Base-by-base conservation (phyloP, 1,284 basidiomycete genomes). In the Cutaneotrichosporon cyanovorans region DNA sequence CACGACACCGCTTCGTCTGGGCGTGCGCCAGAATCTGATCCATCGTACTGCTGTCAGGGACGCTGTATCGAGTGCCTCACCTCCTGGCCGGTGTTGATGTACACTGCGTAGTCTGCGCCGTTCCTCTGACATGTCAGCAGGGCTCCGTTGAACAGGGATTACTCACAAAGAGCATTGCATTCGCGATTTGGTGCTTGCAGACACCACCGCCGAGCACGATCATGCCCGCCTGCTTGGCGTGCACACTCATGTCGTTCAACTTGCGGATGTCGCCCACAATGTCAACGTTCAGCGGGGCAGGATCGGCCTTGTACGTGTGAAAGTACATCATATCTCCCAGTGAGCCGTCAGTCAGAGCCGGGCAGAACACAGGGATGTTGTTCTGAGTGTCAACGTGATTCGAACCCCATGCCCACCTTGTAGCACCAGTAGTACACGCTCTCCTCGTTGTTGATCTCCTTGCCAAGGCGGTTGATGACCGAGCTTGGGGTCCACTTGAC, bases 311-410 rank as follows among this genome's bases (percentile, higher is more conserved):
- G 77, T 92, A 96, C 5, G 89, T 90, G 74, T 98, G 95, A 69
- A 98, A 98, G 73, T 97, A 98, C 45, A 98, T 84, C 92, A 98
- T 97, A 69, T 99, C 95, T 41, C 93, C 95, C 42, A 99, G 77
- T 0, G 92, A 97, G 14, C 95, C 95, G 63, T 98, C 95, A 10
- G 95, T 99, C 36, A 99, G 75, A 0, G 95, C 95, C 14, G 95
- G 95, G 66, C 95, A 99, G 74, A 97, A 99, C 42, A 98, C 90
- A 4, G 95, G 95, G 46, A 98, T 97, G 59, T 93, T 77, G 72
- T 98, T 97, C 91, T 96, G 71, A 37, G 5, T 7, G 46, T 51
- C 30, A 42, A 43, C 18, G 28, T 19, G 44, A 33, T 6, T 33
- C 14, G 15, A 40, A 11, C 19, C 2, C 3, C 14, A 32, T 16